Percentiles rank a stretch among this genome's conserved stretches.
phyloP scores from a whole-genome alignment of 345 rosid species.

The Pelargonium nanum region DNA sequence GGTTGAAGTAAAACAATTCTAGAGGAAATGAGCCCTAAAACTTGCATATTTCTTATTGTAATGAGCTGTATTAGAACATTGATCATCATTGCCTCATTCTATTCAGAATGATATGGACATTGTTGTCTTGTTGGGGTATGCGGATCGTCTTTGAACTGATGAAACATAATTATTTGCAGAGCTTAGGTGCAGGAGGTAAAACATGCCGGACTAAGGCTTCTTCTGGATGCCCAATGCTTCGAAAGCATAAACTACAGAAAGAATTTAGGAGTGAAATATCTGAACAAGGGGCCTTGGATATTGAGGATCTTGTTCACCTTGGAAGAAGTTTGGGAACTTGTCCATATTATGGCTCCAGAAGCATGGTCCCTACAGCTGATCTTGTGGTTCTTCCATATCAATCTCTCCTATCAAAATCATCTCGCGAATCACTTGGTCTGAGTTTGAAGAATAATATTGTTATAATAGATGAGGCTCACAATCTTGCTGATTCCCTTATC shows the following conservation, averaged over 20 bases:
- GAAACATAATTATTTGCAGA: too few relatives aligned
- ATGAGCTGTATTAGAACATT: too few relatives aligned
- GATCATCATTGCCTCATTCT: too few relatives aligned
- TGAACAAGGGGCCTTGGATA: conserved; percentile 67
- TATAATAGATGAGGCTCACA: conserved; percentile 93
- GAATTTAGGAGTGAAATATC: conserved; percentile 41
- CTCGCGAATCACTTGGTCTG: conserved; percentile 87
- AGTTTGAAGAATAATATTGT: conserved; percentile 65
- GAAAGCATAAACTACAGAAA: conserved; percentile 48
- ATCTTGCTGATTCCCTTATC: conserved; percentile 87
- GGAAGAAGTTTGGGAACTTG: conserved; percentile 65
- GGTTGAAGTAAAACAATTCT: too few relatives aligned
- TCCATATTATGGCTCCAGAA: conserved; percentile 88
- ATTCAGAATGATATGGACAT: too few relatives aligned
- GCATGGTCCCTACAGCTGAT: conserved; percentile 62
- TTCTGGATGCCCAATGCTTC: conserved; percentile 82
- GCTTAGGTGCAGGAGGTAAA: conserved; percentile 43
- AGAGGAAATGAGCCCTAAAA: too few relatives aligned
- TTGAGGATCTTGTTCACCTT: conserved; percentile 75
- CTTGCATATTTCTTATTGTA: too few relatives aligned
- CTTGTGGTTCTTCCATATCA: conserved; percentile 92
- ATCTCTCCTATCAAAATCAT: conserved; percentile 81
- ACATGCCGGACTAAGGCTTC: conserved; percentile 38
- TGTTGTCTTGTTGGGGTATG: too few relatives aligned
- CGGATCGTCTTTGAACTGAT: too few relatives aligned